Evolutionary conservation across 169 alveolate species (phyloP).

Genomic region (Ichthyophthirius multifiliis): DNA sequence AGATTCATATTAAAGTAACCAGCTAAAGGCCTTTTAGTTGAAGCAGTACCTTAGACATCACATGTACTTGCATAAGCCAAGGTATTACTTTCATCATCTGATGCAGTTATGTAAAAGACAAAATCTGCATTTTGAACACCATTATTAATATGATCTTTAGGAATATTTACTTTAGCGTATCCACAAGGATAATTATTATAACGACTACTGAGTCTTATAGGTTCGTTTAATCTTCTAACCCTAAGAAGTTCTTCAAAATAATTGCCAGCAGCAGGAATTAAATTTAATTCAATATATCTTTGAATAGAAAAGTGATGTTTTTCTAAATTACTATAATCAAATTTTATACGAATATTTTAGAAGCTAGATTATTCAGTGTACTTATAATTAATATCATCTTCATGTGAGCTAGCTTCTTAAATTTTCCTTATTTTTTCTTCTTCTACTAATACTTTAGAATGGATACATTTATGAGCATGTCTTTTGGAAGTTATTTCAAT

Average conservation of each 20-base stretch:
- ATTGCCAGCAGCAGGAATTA: constrained; percentile 25
- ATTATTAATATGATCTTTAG: background rate
- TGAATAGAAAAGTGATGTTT: background rate
- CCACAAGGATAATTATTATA: background rate
- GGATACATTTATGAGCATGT: background rate
- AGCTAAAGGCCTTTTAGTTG: constrained; percentile 6
- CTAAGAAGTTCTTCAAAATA: constrained; percentile 10
- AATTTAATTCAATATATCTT: background rate
- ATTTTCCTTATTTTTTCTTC: background rate
- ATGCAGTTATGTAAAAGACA: constrained; percentile 3
- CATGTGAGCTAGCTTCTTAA: background rate
- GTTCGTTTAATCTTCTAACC: constrained; percentile 7
- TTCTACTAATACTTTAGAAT: background rate
- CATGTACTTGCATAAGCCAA: constrained; percentile 31
- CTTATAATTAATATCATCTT: background rate
- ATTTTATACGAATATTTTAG: background rate
- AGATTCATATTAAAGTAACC: constrained; percentile 23
- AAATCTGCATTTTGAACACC: background rate
- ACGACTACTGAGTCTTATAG: background rate
- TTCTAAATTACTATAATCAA: constrained; percentile 10
- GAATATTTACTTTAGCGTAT: background rate
- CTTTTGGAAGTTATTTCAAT: no score
- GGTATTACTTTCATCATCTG: background rate
- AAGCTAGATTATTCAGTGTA: background rate
- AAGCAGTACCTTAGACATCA: background rate